phyloP scores from a whole-genome alignment of 2,329 filamentous ascomycete genomes.

The Thelonectria discophora region DNA sequence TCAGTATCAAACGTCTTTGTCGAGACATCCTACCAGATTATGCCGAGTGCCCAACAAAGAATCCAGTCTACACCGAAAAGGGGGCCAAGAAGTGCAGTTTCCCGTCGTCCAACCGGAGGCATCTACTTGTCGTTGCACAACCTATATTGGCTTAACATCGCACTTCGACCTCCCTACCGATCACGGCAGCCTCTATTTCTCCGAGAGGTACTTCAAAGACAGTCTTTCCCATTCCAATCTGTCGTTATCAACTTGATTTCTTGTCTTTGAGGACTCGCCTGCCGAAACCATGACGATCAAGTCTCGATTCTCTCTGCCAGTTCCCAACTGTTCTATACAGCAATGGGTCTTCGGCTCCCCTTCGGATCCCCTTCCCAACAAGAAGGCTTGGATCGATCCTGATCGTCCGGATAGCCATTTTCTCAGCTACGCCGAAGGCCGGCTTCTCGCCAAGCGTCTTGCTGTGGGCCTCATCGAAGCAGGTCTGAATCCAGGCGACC shows the following conservation, averaged over 20 bases:
- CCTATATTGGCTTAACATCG: constrained; percentile 6
- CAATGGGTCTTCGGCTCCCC: constrained; percentile 65
- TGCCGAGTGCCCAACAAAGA: not conserved
- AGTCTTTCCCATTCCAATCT: not conserved
- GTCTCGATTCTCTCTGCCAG: constrained; percentile 55
- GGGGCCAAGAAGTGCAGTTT: not conserved
- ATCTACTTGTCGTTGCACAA: constrained; percentile 8
- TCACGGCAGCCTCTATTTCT: not conserved
- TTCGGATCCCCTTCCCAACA: constrained; percentile 53
- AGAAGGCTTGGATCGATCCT: constrained; percentile 68
- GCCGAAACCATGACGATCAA: constrained; percentile 53
- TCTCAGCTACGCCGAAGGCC: constrained; percentile 70
- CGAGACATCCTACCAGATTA: not conserved
- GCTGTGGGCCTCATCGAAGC: constrained; percentile 71
- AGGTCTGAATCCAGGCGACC: constrained; percentile 73
- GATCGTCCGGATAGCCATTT: constrained; percentile 72
- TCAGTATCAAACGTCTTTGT: not conserved
- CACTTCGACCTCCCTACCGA: constrained; percentile 3
- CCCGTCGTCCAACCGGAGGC: not conserved
- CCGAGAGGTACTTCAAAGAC: not conserved
- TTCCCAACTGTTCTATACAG: constrained; percentile 61
- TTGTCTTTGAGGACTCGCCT: not conserved
- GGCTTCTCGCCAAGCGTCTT: constrained; percentile 76
- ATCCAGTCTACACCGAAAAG: not conserved
- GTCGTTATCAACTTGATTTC: not conserved